Base-by-base conservation (phyloP, 2,329 filamentous ascomycete genomes). In the Emergomyces orientalis region DNA sequence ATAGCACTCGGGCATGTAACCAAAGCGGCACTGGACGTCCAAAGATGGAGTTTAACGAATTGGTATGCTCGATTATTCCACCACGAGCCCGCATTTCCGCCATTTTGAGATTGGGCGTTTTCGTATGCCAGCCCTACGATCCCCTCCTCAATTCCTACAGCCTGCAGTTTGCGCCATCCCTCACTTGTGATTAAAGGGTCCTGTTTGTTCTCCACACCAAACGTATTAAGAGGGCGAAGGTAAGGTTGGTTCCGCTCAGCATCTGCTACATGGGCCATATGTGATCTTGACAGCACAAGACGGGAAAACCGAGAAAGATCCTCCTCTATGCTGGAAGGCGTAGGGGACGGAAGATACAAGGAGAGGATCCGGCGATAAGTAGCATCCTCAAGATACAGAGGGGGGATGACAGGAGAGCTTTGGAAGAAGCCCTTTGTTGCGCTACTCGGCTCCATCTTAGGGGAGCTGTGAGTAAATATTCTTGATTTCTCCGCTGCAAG, bases 1-100 rank as follows among this genome's bases (percentile, higher is more conserved):
- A 71, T 71, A 5, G 68, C 67, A 37, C 66, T 65, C 2, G 70
- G 70, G 47, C 70, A 71, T 22, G 68, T 70, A 22, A 68, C 67
- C 59, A 71, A 64, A 7, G 67, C 70, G n/a, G 67, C 65, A 59
- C 70, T 70, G 5, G 67, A 64, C 30, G 63, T 64, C 70, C 70
- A 70, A 11, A 69, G 58, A 57, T 68, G 64, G 58, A 65, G 60
- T 55, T 70, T 70, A 6, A 69, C 32, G 27, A 66, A 69, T 45
- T 71, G 69, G 61, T 67, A 65, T 14, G 69, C 65, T 6, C 70
- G 65, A 13, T 62, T 66, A 64, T 70, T 71, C 63, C 64, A 69
- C n/a, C 19, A 30, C 52, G 32, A 22, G 43, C 37, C 27, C 17
- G 55, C 5, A n/a, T 47, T 43, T 11, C 34, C 43, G 19, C 54